These are phyloP conservation scores for Fusarium falciforme DNA, from an alignment of 2,329 filamentous ascomycete species.

Conservation along the genomic window DNA sequence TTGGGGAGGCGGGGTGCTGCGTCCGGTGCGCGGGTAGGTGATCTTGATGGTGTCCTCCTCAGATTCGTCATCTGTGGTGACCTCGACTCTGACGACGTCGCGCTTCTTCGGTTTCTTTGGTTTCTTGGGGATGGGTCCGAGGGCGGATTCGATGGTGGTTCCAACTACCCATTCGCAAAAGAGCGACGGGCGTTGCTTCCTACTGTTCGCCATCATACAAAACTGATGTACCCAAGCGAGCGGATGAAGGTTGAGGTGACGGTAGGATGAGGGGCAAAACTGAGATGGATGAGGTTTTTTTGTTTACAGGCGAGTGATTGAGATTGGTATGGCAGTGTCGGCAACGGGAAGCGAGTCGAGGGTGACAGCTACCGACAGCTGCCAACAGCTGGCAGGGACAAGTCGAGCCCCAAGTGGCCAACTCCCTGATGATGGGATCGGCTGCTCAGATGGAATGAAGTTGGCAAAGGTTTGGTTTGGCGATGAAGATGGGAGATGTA, in stretches of 20 bases:
- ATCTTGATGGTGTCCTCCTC: slow-evolving; percentile 61
- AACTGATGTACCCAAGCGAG: slow-evolving; percentile 9
- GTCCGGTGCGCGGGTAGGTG: slow-evolving; percentile 58
- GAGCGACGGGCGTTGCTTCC: slow-evolving; percentile 32
- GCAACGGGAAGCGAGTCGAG: not conserved
- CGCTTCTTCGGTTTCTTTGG: slow-evolving; percentile 40
- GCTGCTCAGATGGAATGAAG: not conserved
- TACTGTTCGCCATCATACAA: slow-evolving; percentile 30
- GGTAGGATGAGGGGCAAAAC: slow-evolving; percentile 9
- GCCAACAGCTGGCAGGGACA: not conserved
- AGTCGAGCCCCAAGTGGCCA: not conserved
- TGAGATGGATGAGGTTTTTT: not conserved
- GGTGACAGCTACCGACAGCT: slow-evolving; percentile 20
- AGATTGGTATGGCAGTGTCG: not conserved
- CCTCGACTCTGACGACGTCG: slow-evolving; percentile 53
- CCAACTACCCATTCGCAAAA: slow-evolving; percentile 58
- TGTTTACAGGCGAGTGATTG: not conserved
- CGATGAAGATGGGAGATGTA: not conserved
- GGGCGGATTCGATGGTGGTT: slow-evolving; percentile 47
- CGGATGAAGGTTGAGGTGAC: not conserved
- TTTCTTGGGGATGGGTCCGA: slow-evolving; percentile 43
- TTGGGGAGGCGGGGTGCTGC: not conserved
- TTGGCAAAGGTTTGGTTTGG: not conserved
- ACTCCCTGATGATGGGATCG: not conserved
- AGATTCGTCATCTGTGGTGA: slow-evolving; percentile 65